phyloP scores from a whole-genome alignment of 176 grass and related monocot genomes.

The Alloteropsis semialata region DNA sequence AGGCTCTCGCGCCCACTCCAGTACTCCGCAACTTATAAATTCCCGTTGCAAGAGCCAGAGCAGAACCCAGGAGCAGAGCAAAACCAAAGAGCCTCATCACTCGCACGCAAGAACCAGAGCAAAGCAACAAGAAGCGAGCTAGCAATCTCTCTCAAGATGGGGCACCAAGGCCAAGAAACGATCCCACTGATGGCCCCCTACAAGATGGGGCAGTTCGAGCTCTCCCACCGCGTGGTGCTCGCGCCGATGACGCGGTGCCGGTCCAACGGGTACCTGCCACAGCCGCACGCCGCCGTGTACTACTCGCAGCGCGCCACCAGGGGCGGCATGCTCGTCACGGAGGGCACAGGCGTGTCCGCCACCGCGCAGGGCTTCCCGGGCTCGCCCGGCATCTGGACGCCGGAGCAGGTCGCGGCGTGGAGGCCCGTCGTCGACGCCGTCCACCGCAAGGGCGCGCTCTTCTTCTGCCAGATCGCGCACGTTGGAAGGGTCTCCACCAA shows the following conservation, averaged over 20 bases:
- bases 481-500: slow-evolving; percentile 8
- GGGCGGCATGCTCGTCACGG: slow-evolving; percentile 43
- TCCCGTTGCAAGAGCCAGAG: not conserved
- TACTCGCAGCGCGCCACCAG: slow-evolving; percentile 45
- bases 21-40: not conserved
- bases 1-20: not conserved
- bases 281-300: slow-evolving; percentile 34
- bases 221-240: slow-evolving; percentile 1
- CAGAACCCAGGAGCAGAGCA: not conserved
- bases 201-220: not conserved
- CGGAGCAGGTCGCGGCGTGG: slow-evolving; percentile 38
- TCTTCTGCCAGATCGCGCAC: slow-evolving; percentile 41
- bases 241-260: slow-evolving; percentile 21
- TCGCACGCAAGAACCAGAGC: not conserved
- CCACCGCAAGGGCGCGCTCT: slow-evolving; percentile 30
- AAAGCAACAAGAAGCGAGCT: not conserved
- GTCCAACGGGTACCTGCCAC: slow-evolving; percentile 32
- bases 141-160: not conserved
- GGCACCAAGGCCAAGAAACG: not conserved
- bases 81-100: not conserved
- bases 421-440: slow-evolving; percentile 50
- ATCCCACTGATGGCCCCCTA: not conserved
- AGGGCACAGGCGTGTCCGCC: slow-evolving; percentile 29
- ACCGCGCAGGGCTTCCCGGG: slow-evolving; percentile 30
- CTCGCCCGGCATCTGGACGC: slow-evolving; percentile 36